These are phyloP conservation scores for Talaromyces funiculosus DNA, from an alignment of 2,329 filamentous ascomycete genomes.

Conservation along the genomic window DNA sequence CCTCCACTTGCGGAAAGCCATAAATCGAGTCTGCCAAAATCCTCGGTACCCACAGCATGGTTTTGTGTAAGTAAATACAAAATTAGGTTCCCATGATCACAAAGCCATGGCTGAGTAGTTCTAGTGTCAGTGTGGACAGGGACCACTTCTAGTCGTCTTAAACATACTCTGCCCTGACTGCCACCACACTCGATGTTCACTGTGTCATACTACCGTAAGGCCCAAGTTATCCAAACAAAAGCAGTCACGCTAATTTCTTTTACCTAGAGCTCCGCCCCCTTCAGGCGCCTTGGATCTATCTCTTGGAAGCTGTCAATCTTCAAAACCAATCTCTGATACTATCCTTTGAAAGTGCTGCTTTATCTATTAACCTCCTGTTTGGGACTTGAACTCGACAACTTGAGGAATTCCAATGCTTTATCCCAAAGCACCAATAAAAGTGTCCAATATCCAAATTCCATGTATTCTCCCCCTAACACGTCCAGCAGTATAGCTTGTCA, in stretches of 20 bases:
- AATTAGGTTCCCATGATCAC: background rate
- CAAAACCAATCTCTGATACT: background rate
- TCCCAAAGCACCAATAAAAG: background rate
- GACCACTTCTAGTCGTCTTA: background rate
- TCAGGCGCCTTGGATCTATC: background rate
- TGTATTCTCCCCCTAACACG: too few relatives aligned
- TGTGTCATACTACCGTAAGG: background rate
- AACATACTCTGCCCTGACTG: background rate
- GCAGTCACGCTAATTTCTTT: background rate
- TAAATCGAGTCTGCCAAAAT: background rate
- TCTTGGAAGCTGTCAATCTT: background rate
- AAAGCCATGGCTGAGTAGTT: background rate
- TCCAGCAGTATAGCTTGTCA: too few relatives aligned
- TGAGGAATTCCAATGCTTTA: too few relatives aligned
- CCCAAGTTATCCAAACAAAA: background rate
- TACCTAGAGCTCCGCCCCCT: background rate
- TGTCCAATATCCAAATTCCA: background rate
- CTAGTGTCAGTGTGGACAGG: background rate
- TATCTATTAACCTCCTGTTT: background rate
- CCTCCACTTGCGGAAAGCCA: background rate
- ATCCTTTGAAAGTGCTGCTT: background rate
- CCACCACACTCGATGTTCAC: background rate
- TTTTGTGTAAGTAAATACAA: background rate
- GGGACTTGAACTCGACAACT: background rate
- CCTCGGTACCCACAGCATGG: background rate